Base-by-base conservation (phyloP, 1,284 basidiomycete genomes). In the Pyrrhoderma noxium region DNA sequence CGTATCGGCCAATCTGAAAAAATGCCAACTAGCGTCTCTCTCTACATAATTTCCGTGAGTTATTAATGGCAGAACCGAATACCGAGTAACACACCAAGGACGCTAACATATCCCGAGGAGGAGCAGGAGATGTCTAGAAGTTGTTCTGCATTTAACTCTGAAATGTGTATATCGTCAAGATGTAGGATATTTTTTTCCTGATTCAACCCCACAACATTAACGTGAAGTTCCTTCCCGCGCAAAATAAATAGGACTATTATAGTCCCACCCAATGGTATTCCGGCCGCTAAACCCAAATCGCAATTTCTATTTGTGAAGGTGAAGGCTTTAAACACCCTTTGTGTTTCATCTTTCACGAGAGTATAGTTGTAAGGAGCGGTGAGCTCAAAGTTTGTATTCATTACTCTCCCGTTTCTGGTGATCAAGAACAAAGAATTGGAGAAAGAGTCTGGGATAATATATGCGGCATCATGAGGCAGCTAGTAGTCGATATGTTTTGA, bases 371-470 rank as follows among this genome's bases (percentile, higher is more conserved):
- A 60, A 59, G 68, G 70, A 25, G 73, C 61, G 8, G 39, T 36
- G 11, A 51, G 31, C 18, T 66, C 64, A 11, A 80, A 64, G 35
- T 75, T 73, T 1, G 53, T 76, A 68, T 16, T 73, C 0, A 73
- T 70, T 14, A 83, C 48, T 47, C 71, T 66, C 22, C 76, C 79
- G 8, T 62, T 59, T 11, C 66, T 61, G 13, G 77, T 77, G 14
- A 79, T 60, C 8, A 73, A 66, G 3, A 85, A 13, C 7, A 31
- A 11, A 5, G 27, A 5, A 5, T 47, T 18, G 36, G 45, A 52
- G 18, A 35, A 16, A 7, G 39, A 16, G 7, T 45, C 42, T 36
- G 47, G 21, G 23, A 11, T 31, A n/a, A 50, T 21, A 38, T 45
- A 45, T 14, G 35, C 14, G 13, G 40, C 41, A 27, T 42, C 42